Percentiles rank a stretch among this genome's conserved stretches.
Evolutionary conservation across 495 filamentous ascomycete genomes (phyloP).

Genomic region (Extremus antarcticus): DNA sequence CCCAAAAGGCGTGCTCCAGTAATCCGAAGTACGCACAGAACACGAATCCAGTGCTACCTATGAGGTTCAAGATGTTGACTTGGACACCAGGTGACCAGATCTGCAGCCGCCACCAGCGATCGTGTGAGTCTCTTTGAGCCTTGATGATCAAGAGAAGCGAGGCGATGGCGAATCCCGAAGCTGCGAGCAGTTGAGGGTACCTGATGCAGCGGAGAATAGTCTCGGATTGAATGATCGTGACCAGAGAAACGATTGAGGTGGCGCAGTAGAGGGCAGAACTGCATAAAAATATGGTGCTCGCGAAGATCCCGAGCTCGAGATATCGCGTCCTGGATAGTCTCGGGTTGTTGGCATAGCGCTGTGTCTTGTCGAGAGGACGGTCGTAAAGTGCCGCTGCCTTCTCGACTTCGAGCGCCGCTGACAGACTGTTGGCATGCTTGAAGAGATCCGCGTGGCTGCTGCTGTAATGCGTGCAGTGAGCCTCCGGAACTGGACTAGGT

Average conservation of each 20-base stretch:
- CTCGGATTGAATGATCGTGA: slow-evolving; percentile 33
- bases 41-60: slow-evolving; percentile 24
- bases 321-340: slow-evolving; percentile 44
- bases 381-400: no score
- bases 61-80: slow-evolving; percentile 13
- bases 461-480: neutral
- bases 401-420: no score
- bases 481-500: neutral
- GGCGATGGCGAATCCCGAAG: slow-evolving; percentile 12
- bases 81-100: slow-evolving; percentile 7
- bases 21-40: slow-evolving; percentile 43
- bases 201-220: slow-evolving; percentile 42
- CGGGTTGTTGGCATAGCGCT: slow-evolving; percentile 52
- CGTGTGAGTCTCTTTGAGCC: slow-evolving; percentile 4
- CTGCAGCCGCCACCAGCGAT: slow-evolving; percentile 16
- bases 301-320: slow-evolving; percentile 55
- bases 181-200: slow-evolving; percentile 17
- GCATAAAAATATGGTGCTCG: slow-evolving; percentile 45
- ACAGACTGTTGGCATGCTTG: neutral
- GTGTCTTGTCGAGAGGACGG: no score
- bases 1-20: slow-evolving; percentile 33
- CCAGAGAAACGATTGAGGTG: slow-evolving; percentile 48
- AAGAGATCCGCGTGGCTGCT: neutral
- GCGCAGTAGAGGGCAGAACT: slow-evolving; percentile 59
- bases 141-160: slow-evolving; percentile 13